phyloP scores from a whole-genome alignment of 1,284 basidiomycete species.

The Cryptococcus jaspeensis region DNA sequence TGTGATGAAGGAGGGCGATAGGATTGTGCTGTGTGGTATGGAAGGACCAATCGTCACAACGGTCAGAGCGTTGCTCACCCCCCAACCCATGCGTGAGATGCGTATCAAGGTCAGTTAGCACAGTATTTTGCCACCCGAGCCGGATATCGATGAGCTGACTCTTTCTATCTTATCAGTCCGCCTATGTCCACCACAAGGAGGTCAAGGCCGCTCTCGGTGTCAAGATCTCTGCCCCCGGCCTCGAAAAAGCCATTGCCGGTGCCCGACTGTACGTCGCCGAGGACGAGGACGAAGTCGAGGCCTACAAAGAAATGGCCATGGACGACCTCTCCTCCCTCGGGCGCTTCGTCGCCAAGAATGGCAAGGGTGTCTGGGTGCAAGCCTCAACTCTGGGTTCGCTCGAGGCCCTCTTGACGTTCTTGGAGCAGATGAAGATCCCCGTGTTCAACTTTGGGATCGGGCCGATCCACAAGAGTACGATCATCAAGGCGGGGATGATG shows the following conservation, averaged over 20 bases:
- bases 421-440: slow-evolving; percentile 93
- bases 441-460: slow-evolving; percentile 98
- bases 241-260: slow-evolving; percentile 99
- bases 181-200: slow-evolving; percentile 96
- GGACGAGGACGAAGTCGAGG: slow-evolving; percentile 94
- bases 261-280: slow-evolving; percentile 88
- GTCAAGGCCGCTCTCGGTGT: slow-evolving; percentile 98
- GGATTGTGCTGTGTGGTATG: slow-evolving; percentile 93
- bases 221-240: slow-evolving; percentile 91
- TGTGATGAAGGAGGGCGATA: slow-evolving; percentile 87
- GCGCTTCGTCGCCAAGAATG: slow-evolving; percentile 90
- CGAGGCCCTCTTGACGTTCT: slow-evolving; percentile 94
- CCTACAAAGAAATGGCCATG: slow-evolving; percentile 93
- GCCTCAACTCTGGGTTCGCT: slow-evolving; percentile 96
- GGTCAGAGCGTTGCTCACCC: slow-evolving; percentile 89
- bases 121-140: background rate
- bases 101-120: slow-evolving; percentile 75
- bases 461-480: slow-evolving; percentile 93
- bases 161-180: slow-evolving; percentile 66
- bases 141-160: background rate
- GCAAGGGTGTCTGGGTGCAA: slow-evolving; percentile 95
- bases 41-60: slow-evolving; percentile 98
- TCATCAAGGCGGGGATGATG: slow-evolving; percentile 92
- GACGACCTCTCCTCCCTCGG: slow-evolving; percentile 87
- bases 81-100: slow-evolving; percentile 92